These are phyloP conservation scores for Atractiella rhizophila DNA, from an alignment of 768 basidiomycete species.

Conservation along the genomic window DNA sequence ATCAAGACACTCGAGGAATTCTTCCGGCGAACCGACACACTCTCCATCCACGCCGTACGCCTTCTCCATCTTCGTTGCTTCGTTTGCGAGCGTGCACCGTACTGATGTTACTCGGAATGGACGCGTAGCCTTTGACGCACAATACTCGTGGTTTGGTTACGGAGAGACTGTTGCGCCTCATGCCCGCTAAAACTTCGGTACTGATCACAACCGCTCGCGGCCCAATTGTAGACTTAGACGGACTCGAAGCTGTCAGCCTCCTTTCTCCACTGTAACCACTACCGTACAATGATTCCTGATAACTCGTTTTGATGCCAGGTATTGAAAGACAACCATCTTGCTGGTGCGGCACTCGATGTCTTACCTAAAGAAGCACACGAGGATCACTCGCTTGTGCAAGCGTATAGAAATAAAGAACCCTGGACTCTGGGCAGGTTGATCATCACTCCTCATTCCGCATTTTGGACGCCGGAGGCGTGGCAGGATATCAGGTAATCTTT, in stretches of 20 bases:
- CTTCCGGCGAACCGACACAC: conserved; percentile 4
- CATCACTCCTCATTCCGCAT: conserved; percentile 12
- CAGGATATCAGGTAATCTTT: conserved; percentile 14
- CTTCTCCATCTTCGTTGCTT: no score
- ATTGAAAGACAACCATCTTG: conserved; percentile 8
- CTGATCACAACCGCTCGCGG: conserved; percentile 15
- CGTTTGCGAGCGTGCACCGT: no score
- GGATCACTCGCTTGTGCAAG: conserved; percentile 9
- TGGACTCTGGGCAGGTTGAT: conserved; percentile 8
- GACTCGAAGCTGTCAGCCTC: conserved; percentile 4
- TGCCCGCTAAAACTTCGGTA: conserved; percentile 3
- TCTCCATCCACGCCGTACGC: conserved; percentile 14
- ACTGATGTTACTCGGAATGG: no score
- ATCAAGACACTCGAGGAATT: conserved; percentile 7
- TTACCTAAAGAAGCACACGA: conserved; percentile 10
- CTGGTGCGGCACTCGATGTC: conserved; percentile 13
- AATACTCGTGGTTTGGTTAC: conserved; percentile 9
- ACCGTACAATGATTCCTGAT: no score
- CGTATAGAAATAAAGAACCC: conserved; percentile 10
- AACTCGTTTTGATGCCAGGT: no score
- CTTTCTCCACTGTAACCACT: no score
- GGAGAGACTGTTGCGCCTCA: conserved; percentile 5
- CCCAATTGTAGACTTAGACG: conserved; percentile 10
- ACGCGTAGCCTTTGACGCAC: conserved; percentile 8
- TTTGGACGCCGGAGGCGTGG: conserved; percentile 7